These are phyloP conservation scores for Barnettozyma populi DNA, from an alignment of 805 yeast species.

Conservation along the genomic window DNA sequence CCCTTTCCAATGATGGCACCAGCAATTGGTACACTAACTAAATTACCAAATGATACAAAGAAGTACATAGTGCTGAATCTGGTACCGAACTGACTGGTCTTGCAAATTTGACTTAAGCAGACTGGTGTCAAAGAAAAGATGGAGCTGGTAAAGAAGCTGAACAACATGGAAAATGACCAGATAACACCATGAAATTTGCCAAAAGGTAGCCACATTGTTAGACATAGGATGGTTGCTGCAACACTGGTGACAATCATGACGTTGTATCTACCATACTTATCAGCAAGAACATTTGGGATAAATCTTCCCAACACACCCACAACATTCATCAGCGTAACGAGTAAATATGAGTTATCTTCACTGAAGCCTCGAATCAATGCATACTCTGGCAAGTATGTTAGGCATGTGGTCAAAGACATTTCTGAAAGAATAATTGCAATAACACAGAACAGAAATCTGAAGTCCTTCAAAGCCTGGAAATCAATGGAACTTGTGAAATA, in stretches of 20 bases:
- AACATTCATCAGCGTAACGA: constrained; percentile 37
- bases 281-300: constrained; percentile 30
- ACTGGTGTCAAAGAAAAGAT: constrained; percentile 33
- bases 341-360: constrained; percentile 31
- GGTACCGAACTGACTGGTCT: constrained; percentile 45
- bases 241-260: constrained; percentile 32
- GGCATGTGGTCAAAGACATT: constrained; percentile 38
- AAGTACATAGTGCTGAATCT: constrained; percentile 53
- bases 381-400: constrained; percentile 48
- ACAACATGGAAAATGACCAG: constrained; percentile 38
- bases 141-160: constrained; percentile 49
- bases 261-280: constrained; percentile 41
- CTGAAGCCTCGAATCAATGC: constrained; percentile 20
- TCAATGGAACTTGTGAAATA: constrained; percentile 26
- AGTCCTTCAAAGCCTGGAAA: constrained; percentile 37
- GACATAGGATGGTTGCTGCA: constrained; percentile 30
- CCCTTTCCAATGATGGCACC: constrained; percentile 40
- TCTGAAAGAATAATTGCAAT: constrained; percentile 42
- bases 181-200: constrained; percentile 27
- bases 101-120: constrained; percentile 50
- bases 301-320: constrained; percentile 31
- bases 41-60: constrained; percentile 46
- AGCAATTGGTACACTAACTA: constrained; percentile 43
- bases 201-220: constrained; percentile 34
- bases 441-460: constrained; percentile 37